Conservation (phyloP, 2,329 filamentous ascomycete genomes). For the Cryphonectria nitschkei region DNA sequence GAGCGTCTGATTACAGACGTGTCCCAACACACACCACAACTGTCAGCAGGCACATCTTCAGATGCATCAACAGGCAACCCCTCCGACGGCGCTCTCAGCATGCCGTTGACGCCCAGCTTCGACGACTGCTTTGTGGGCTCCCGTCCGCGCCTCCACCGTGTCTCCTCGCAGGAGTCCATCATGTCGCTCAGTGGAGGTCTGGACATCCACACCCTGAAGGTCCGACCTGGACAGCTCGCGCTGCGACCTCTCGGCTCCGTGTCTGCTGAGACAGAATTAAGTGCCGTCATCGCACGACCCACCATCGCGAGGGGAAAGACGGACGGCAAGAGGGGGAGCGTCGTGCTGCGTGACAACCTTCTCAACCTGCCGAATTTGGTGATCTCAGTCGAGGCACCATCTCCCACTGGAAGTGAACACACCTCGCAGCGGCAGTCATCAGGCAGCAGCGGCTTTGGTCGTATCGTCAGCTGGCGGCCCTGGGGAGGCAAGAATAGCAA, state of each 20-base stretch:
- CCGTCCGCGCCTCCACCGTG: slow-evolving; percentile 51
- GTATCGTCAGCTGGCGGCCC: slow-evolving; percentile 53
- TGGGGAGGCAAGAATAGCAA: slow-evolving; percentile 41
- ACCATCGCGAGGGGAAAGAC: slow-evolving; percentile 51
- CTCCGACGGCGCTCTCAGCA: slow-evolving; percentile 24
- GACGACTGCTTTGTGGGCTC: slow-evolving; percentile 35
- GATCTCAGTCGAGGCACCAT: slow-evolving; percentile 22
- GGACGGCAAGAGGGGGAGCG: slow-evolving; percentile 54
- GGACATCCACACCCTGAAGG: slow-evolving; percentile 83
- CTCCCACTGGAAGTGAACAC: background rate
- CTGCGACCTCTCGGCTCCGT: slow-evolving; percentile 56
- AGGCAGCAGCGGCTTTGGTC: slow-evolving; percentile 41
- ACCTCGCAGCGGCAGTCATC: slow-evolving; percentile 30
- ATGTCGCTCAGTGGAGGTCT: slow-evolving; percentile 85
- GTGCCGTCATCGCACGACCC: slow-evolving; percentile 62
- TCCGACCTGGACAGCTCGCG: slow-evolving; percentile 75
- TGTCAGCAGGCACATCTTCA: slow-evolving; percentile 35
- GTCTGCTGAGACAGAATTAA: slow-evolving; percentile 59
- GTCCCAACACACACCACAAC: slow-evolving; percentile 38
- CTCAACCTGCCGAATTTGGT: slow-evolving; percentile 42
- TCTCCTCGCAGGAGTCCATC: slow-evolving; percentile 83
- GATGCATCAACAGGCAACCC: slow-evolving; percentile 44
- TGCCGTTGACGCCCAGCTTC: slow-evolving; percentile 21
- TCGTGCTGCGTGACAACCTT: slow-evolving; percentile 61
- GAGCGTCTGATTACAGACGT: slow-evolving; percentile 37